A percentile compares a stretch with the other conserved stretches of the same genome.
phyloP scores from a whole-genome alignment of 345 rosid genomes.

The Aurinia saxatilis region DNA sequence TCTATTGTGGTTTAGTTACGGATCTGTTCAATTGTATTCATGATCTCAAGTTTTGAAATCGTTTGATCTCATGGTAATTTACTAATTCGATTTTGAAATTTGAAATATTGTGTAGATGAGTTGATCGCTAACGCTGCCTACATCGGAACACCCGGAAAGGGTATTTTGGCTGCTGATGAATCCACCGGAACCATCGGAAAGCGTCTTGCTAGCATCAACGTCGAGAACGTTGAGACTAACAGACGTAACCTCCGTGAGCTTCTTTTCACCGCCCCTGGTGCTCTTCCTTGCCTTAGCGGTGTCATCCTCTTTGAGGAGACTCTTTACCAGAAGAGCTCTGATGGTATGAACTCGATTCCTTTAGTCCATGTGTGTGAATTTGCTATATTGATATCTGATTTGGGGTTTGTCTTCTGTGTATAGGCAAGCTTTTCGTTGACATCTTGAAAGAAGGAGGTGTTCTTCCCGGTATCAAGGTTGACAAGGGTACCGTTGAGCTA shows the following conservation, averaged over 20 bases:
- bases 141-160: slow-evolving; percentile 98
- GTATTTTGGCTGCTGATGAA: slow-evolving; percentile 98
- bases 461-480: slow-evolving; percentile 96
- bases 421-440: slow-evolving; percentile 85
- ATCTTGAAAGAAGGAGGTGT: slow-evolving; percentile 83
- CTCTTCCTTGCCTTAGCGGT: slow-evolving; percentile 71
- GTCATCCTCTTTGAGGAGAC: slow-evolving; percentile 85
- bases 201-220: slow-evolving; percentile 89
- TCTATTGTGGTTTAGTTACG: not conserved
- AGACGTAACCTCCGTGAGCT: slow-evolving; percentile 87
- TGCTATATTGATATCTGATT: not conserved
- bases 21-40: not conserved
- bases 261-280: slow-evolving; percentile 85
- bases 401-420: not conserved
- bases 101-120: slow-evolving; percentile 82
- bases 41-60: slow-evolving; percentile 1
- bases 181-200: slow-evolving; percentile 97
- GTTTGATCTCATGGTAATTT: not conserved
- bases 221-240: slow-evolving; percentile 80
- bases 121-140: slow-evolving; percentile 76
- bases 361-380: not conserved
- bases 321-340: slow-evolving; percentile 76
- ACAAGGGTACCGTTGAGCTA: slow-evolving; percentile 94
- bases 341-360: slow-evolving; percentile 29
- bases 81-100: not conserved